Conservation (phyloP, 169 alveolate genomes). For the Eimeria brunetti region DNA sequence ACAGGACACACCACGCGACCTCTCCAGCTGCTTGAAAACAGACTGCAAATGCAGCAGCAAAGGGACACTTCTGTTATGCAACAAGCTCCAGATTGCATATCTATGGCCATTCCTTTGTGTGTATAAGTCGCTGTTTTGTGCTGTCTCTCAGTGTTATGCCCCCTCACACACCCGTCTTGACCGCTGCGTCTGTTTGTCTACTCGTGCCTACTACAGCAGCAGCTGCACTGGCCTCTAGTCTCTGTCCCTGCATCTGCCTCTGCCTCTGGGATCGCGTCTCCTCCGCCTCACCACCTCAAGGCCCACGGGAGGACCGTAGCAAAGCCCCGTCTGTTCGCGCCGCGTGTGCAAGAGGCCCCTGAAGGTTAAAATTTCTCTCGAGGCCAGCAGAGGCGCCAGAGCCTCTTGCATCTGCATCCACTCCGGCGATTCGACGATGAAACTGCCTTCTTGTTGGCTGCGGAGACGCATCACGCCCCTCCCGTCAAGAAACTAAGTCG, state of each 20-base stretch:
- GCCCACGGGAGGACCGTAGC: constrained; percentile 70
- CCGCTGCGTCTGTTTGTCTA: neutral
- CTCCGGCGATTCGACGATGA: constrained; percentile 23
- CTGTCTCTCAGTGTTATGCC: neutral
- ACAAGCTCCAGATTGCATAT: neutral
- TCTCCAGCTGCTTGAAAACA: neutral
- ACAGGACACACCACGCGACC: neutral
- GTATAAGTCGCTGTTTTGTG: neutral
- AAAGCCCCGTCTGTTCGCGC: constrained; percentile 43
- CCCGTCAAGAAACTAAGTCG: neutral
- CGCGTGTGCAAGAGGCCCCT: constrained; percentile 49
- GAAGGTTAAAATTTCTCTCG: constrained; percentile 34
- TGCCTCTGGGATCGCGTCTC: neutral
- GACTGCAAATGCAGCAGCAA: neutral
- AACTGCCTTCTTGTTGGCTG: constrained; percentile 41
- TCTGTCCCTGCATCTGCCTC: neutral
- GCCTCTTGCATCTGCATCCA: constrained; percentile 49
- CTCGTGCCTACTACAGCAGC: neutral
- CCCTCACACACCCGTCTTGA: neutral
- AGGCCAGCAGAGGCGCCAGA: constrained; percentile 39
- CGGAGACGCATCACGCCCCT: neutral
- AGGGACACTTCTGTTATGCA: neutral
- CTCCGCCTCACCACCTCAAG: constrained; percentile 46
- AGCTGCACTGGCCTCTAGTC: neutral
- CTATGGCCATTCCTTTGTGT: neutral